phyloP scores from a whole-genome alignment of 2,329 filamentous ascomycete genomes.

The Xylaria sp. region DNA sequence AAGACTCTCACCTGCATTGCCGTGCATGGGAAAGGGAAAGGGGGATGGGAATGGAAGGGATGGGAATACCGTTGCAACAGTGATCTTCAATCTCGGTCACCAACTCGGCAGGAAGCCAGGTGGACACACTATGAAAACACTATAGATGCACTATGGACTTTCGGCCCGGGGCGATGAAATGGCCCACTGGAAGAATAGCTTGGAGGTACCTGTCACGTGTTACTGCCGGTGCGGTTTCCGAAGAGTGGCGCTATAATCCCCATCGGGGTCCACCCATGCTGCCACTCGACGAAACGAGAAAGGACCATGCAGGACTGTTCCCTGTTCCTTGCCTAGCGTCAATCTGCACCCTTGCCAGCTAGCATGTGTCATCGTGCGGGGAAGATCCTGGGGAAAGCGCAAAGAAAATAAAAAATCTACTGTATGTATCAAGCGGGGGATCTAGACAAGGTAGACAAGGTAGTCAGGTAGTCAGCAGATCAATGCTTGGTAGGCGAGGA shows the following conservation, averaged over 20 bases:
- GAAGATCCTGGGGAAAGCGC: slow-evolving; percentile 23
- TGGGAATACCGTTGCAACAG: slow-evolving; percentile 27
- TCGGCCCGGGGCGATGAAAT: slow-evolving; percentile 48
- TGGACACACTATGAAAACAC: slow-evolving; percentile 36
- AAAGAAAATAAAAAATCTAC: slow-evolving; percentile 14
- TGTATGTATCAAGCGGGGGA: slow-evolving; percentile 21
- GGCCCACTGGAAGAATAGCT: slow-evolving; percentile 27
- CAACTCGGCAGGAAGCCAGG: slow-evolving; percentile 33
- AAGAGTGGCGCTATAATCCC: slow-evolving; percentile 37
- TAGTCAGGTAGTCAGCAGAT: slow-evolving; percentile 5
- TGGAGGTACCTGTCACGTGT: slow-evolving; percentile 32
- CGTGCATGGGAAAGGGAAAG: slow-evolving; percentile 26
- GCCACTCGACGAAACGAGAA: slow-evolving; percentile 4
- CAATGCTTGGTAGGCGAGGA: background rate
- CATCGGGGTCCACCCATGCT: background rate
- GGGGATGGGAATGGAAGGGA: background rate
- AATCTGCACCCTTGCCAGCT: slow-evolving; percentile 18
- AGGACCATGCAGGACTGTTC: slow-evolving; percentile 29
- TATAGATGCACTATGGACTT: slow-evolving; percentile 46
- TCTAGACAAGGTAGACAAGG: background rate
- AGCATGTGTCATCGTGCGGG: slow-evolving; percentile 40
- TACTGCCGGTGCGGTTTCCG: slow-evolving; percentile 43
- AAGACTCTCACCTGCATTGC: slow-evolving; percentile 32
- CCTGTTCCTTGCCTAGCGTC: slow-evolving; percentile 7
- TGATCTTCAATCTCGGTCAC: slow-evolving; percentile 25